These are phyloP conservation scores for Colletotrichum navitas DNA, from an alignment of 2,329 filamentous ascomycete genomes.

Conservation along the genomic window DNA sequence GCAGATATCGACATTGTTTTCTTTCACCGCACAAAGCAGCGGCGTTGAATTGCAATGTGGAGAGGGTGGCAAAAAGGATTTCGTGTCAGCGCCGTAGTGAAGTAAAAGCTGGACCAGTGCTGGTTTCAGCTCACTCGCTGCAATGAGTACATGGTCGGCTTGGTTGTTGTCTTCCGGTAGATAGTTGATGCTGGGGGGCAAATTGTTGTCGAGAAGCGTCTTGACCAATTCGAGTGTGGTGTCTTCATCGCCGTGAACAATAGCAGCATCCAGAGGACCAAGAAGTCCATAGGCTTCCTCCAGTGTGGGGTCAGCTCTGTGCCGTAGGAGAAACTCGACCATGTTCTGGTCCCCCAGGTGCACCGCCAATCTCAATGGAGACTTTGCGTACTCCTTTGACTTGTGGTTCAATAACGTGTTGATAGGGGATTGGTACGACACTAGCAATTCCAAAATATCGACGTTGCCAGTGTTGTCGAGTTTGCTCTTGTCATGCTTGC, in stretches of 20 bases:
- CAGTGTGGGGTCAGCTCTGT: constrained; percentile 45
- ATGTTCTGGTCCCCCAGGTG: constrained; percentile 28
- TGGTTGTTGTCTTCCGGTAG: constrained; percentile 3
- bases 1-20: constrained; percentile 39
- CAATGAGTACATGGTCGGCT: constrained; percentile 32
- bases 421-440: constrained; percentile 31
- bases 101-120: constrained; percentile 43
- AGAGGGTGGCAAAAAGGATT: constrained; percentile 20
- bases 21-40: constrained; percentile 41
- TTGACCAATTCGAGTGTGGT: constrained; percentile 25
- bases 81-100: constrained; percentile 43
- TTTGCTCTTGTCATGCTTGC: neutral
- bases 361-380: constrained; percentile 33
- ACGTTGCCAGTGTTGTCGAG: constrained; percentile 13
- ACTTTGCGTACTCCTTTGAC: constrained; percentile 17
- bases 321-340: constrained; percentile 43
- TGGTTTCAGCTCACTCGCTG: constrained; percentile 26
- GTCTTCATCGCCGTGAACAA: constrained; percentile 15
- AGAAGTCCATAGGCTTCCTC: constrained; percentile 43
- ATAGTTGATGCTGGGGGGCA: constrained; percentile 43
- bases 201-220: constrained; percentile 40
- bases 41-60: constrained; percentile 29
- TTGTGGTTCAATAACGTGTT: constrained; percentile 30
- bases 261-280: constrained; percentile 39
- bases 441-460: constrained; percentile 33